These are phyloP conservation scores for Nigrospora sphaerica DNA, from an alignment of 2,329 filamentous ascomycete genomes.

Conservation along the genomic window DNA sequence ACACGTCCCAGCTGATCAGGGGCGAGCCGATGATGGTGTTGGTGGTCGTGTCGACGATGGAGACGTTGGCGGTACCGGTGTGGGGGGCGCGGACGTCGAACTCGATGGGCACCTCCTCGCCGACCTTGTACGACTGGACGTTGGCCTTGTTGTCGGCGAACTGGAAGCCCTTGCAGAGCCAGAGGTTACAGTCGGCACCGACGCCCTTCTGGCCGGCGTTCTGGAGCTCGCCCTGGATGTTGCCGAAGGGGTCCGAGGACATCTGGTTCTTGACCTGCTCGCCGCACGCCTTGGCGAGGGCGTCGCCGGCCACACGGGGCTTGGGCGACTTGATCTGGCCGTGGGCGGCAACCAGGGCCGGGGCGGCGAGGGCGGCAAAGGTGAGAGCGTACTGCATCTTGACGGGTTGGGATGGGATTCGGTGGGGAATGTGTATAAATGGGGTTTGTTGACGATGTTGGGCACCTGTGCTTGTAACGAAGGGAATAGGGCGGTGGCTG, in stretches of 20 bases:
- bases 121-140: slow-evolving; percentile 43
- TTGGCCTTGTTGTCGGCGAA: slow-evolving; percentile 45
- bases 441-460: neutral
- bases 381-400: slow-evolving; percentile 11
- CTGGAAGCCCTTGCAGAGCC: slow-evolving; percentile 52
- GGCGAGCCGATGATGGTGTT: slow-evolving; percentile 40
- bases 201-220: slow-evolving; percentile 33
- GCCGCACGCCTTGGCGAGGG: slow-evolving; percentile 45
- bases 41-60: slow-evolving; percentile 40
- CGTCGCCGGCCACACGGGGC: slow-evolving; percentile 41
- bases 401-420: neutral
- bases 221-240: slow-evolving; percentile 40
- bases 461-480: neutral
- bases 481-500: neutral
- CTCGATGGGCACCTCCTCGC: slow-evolving; percentile 33
- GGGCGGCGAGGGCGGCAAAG: slow-evolving; percentile 6
- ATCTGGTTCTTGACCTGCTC: slow-evolving; percentile 47
- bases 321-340: slow-evolving; percentile 42
- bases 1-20: slow-evolving; percentile 39
- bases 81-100: slow-evolving; percentile 45
- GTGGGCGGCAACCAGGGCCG: slow-evolving; percentile 39
- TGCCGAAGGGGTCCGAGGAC: slow-evolving; percentile 41
- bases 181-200: slow-evolving; percentile 46
- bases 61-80: slow-evolving; percentile 47
- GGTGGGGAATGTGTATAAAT: neutral